A percentile compares a stretch with the other conserved stretches of the same genome.
These are phyloP conservation scores for Leishmania mexicana DNA, from an alignment of 208 protist genomes.

Conservation along the genomic window DNA sequence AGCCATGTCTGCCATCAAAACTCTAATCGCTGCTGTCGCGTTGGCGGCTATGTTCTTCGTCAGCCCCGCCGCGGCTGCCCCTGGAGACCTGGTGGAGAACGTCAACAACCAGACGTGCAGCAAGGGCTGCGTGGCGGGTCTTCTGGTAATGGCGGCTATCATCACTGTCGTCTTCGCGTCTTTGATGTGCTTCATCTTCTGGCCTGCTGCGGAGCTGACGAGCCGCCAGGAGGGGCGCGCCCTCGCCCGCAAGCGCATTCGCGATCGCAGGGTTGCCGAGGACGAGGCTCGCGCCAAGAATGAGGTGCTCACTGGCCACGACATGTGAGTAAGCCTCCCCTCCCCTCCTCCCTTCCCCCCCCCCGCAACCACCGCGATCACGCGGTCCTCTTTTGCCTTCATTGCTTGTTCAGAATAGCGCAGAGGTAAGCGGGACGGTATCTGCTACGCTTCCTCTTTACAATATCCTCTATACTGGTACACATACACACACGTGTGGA, in stretches of 20 bases:
- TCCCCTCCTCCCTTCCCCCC: background rate
- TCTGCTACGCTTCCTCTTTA: background rate
- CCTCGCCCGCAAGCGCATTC: constrained; percentile 43
- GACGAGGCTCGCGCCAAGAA: constrained; percentile 41
- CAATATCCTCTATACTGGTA: constrained; percentile 3
- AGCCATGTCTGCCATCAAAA: constrained; percentile 10
- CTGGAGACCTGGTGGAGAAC: constrained; percentile 9
- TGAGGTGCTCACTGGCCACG: constrained; percentile 6
- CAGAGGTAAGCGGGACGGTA: background rate
- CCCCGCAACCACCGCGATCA: background rate
- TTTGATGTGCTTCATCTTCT: constrained; percentile 54
- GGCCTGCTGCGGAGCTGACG: constrained; percentile 44
- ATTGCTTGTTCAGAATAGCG: background rate
- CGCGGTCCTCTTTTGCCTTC: too few species aligned
- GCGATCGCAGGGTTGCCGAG: constrained; percentile 41
- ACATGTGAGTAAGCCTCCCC: background rate
- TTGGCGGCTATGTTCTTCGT: constrained; percentile 15
- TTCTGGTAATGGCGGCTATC: constrained; percentile 49
- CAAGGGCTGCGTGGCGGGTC: constrained; percentile 50
- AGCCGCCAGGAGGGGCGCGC: constrained; percentile 51
- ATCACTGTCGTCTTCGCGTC: constrained; percentile 28
- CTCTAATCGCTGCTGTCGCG: constrained; percentile 11
- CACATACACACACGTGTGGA: background rate
- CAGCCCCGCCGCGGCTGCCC: constrained; percentile 4
- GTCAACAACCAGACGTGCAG: constrained; percentile 49